Evolutionary conservation across 352 stramenopile genomes (phyloP).

Genomic region (Phytophthora cajani): DNA sequence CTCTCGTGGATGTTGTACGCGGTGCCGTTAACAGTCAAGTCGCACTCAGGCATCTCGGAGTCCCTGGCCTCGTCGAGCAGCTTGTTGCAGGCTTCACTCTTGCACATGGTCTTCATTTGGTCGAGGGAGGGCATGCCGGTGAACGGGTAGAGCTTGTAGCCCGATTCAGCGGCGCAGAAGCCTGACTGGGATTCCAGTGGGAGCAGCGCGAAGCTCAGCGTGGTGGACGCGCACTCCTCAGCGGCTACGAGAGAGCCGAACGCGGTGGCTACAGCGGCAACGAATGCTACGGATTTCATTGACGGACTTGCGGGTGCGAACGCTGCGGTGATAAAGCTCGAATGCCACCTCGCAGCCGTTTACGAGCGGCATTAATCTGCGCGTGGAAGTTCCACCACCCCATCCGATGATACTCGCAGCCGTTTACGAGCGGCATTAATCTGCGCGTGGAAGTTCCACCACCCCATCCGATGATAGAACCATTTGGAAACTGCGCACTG

Average conservation of each 20-base stretch:
- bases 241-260: slow-evolving; percentile 18
- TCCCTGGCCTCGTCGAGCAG: slow-evolving; percentile 35
- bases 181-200: slow-evolving; percentile 37
- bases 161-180: slow-evolving; percentile 31
- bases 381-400: slow-evolving; percentile 20
- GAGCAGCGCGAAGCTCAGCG: slow-evolving; percentile 41
- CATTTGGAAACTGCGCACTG: slow-evolving; percentile 18
- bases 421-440: slow-evolving; percentile 14
- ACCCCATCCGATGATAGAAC: slow-evolving; percentile 31
- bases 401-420: slow-evolving; percentile 28
- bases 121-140: slow-evolving; percentile 38
- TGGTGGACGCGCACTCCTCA: slow-evolving; percentile 36
- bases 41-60: slow-evolving; percentile 38
- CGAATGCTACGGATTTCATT: slow-evolving; percentile 41
- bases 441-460: slow-evolving; percentile 17
- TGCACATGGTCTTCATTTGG: slow-evolving; percentile 38
- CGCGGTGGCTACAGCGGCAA: slow-evolving; percentile 27
- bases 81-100: slow-evolving; percentile 35
- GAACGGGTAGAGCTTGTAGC: slow-evolving; percentile 48
- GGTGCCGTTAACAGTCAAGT: slow-evolving; percentile 36
- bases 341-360: slow-evolving; percentile 17
- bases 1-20: slow-evolving; percentile 47
- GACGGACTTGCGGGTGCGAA: neutral
- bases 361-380: slow-evolving; percentile 10
- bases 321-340: slow-evolving; percentile 6